Conservation (phyloP, 2,329 filamentous ascomycete genomes). For the Aspergillus glaucus region DNA sequence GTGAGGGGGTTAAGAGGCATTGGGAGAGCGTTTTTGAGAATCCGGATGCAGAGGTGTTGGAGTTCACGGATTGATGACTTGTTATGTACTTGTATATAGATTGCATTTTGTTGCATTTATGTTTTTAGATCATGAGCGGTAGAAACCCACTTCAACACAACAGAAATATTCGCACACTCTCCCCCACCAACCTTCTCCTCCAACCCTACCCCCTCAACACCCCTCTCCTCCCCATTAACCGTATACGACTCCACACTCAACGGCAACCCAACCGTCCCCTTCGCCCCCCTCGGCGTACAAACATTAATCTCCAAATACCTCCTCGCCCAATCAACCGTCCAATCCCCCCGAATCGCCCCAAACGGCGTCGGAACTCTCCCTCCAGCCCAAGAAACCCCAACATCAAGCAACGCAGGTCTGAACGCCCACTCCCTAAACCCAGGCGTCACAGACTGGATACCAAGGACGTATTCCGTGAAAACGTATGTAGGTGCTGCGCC, state of each 20-base stretch:
- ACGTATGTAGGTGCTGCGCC: constrained; percentile 42
- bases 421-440: constrained; percentile 3
- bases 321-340: neutral
- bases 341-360: constrained; percentile 2
- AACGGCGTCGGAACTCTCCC: constrained; percentile 3
- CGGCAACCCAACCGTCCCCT: neutral
- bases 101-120: neutral
- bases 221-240: neutral
- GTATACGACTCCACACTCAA: neutral
- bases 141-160: neutral
- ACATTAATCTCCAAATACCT: neutral
- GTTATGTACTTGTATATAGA: neutral
- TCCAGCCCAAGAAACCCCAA: constrained; percentile 1
- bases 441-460: constrained; percentile 1
- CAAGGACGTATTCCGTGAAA: constrained; percentile 27
- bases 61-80: constrained; percentile 3
- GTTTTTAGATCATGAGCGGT: too few species aligned
- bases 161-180: neutral
- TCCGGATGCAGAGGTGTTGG: constrained; percentile 4
- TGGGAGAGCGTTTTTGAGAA: constrained; percentile 17
- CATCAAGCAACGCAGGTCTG: constrained; percentile 1
- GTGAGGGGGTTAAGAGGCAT: constrained; percentile 9
- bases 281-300: neutral
- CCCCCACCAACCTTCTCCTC: neutral
- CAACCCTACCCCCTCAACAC: neutral